Evolutionary conservation across 2,329 filamentous ascomycete species (phyloP).

Genomic region (Xylaria sp.): DNA sequence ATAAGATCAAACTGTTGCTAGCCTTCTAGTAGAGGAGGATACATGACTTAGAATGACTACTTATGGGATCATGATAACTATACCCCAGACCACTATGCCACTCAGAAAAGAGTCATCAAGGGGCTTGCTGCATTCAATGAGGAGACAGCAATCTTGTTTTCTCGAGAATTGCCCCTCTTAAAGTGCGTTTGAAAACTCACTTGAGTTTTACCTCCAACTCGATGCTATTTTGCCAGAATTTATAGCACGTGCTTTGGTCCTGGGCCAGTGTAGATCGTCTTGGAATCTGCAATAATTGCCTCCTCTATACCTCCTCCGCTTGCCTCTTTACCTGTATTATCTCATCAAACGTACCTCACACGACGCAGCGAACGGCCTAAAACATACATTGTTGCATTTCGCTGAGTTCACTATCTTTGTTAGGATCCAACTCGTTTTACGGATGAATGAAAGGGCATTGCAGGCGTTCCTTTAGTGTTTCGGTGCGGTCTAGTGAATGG

Average conservation of each 20-base stretch:
- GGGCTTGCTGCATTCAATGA: background rate
- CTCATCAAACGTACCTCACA: background rate
- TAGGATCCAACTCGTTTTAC: too few relatives aligned
- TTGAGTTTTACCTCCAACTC: background rate
- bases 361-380: background rate
- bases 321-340: background rate
- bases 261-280: background rate
- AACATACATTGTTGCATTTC: background rate
- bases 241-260: background rate
- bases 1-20: slow-evolving; percentile 10
- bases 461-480: too few relatives aligned
- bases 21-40: background rate
- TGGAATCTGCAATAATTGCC: background rate
- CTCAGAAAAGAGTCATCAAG: background rate
- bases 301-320: background rate
- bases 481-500: background rate
- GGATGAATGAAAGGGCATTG: too few relatives aligned
- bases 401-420: background rate
- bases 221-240: background rate
- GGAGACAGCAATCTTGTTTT: slow-evolving; percentile 1
- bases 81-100: background rate
- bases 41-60: background rate
- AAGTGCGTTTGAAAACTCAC: background rate
- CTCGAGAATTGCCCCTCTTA: background rate
- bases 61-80: background rate